phyloP scores from a whole-genome alignment of 495 filamentous ascomycete species.

The Trichoderma erinaceum region DNA sequence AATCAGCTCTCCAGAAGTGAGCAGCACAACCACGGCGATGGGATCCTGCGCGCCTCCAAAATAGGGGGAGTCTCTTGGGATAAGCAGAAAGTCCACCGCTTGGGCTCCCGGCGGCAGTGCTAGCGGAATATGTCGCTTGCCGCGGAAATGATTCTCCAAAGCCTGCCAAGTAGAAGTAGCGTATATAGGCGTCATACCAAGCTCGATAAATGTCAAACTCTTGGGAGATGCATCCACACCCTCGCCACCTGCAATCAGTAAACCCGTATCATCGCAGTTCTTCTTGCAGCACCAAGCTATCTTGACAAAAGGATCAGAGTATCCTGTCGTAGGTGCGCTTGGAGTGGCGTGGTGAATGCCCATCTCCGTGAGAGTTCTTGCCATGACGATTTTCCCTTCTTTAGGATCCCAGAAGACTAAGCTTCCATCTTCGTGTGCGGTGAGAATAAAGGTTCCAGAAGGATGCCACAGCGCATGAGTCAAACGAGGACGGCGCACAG shows the following conservation, averaged over 20 bases:
- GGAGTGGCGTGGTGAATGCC: conserved; percentile 55
- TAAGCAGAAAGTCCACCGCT: conserved; percentile 73
- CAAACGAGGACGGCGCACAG: conserved; percentile 63
- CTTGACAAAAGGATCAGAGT: conserved; percentile 59
- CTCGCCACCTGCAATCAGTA: conserved; percentile 79
- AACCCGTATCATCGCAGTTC: conserved; percentile 86
- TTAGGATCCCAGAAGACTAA: conserved; percentile 92
- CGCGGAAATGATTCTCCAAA: conserved; percentile 67
- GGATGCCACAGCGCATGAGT: conserved; percentile 89
- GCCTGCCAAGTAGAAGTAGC: conserved; percentile 84
- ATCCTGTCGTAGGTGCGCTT: conserved; percentile 32
- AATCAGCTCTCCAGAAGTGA: conserved; percentile 80
- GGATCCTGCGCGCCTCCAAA: conserved; percentile 87
- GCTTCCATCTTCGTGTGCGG: conserved; percentile 81
- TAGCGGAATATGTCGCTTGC: conserved; percentile 61
- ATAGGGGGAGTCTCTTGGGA: conserved; percentile 75
- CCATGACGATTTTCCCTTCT: conserved; percentile 79
- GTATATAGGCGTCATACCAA: conserved; percentile 84
- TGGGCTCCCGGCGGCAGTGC: conserved; percentile 72
- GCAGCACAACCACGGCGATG: conserved; percentile 68
- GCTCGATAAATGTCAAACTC: conserved; percentile 80
- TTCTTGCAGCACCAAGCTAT: conserved; percentile 87
- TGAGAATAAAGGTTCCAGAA: conserved; percentile 83
- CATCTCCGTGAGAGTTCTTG: conserved; percentile 67
- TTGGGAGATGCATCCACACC: conserved; percentile 55